phyloP scores from a whole-genome alignment of 768 basidiomycete genomes.

The Dendrothele bispora region DNA sequence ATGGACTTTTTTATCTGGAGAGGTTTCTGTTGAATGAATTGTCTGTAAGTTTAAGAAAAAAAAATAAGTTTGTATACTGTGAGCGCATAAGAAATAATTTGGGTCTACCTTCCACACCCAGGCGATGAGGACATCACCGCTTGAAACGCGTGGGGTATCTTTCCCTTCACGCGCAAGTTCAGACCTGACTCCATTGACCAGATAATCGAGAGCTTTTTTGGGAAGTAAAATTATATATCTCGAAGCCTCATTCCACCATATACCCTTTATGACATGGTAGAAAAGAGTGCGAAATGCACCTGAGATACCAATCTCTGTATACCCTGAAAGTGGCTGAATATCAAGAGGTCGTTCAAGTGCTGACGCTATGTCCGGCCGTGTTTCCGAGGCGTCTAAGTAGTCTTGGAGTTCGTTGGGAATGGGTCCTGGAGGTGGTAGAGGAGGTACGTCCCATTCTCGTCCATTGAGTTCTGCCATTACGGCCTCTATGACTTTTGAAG shows the following conservation, averaged over 20 bases:
- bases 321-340: constrained; percentile 18
- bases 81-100: not conserved
- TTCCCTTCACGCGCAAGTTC: constrained; percentile 20
- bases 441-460: constrained; percentile 35
- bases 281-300: constrained; percentile 30
- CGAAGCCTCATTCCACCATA: constrained; percentile 37
- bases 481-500: constrained; percentile 34
- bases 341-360: not conserved
- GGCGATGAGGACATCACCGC: constrained; percentile 39
- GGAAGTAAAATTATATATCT: constrained; percentile 34
- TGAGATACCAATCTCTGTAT: constrained; percentile 26
- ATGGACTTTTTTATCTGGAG: constrained; percentile 28
- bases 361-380: constrained; percentile 3
- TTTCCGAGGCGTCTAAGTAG: constrained; percentile 21
- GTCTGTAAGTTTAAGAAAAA: constrained; percentile 22
- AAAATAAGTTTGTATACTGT: not conserved
- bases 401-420: constrained; percentile 33
- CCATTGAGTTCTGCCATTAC: constrained; percentile 39
- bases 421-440: constrained; percentile 29
- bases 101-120: constrained; percentile 39
- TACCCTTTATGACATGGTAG: constrained; percentile 35
- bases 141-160: constrained; percentile 21
- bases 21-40: constrained; percentile 31
- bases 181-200: constrained; percentile 30
- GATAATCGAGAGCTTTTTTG: constrained; percentile 21